Evolutionary conservation across 331 rosid species (phyloP).

Genomic region (Rosa hybrid): DNA sequence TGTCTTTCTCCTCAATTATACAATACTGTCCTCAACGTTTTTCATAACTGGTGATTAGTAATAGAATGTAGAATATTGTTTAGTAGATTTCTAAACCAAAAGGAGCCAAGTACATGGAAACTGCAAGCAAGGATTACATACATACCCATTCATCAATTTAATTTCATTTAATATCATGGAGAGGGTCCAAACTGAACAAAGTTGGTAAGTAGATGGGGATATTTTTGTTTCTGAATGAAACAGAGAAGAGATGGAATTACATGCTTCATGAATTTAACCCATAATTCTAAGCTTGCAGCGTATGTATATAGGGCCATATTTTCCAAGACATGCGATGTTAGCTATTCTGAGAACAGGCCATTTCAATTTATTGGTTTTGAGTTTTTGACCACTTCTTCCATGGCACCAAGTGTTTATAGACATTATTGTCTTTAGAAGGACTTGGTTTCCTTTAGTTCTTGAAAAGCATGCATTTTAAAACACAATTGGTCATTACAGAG

Average conservation of each 20-base stretch:
- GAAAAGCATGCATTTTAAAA: neutral
- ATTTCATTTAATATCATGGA: neutral
- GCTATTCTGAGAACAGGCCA: slow-evolving; percentile 36
- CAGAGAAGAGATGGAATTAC: slow-evolving; percentile 31
- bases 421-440: neutral
- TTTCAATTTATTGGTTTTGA: slow-evolving; percentile 16
- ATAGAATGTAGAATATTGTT: neutral
- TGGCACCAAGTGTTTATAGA: neutral
- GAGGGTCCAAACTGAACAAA: slow-evolving; percentile 14
- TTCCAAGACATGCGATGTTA: slow-evolving; percentile 72
- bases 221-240: slow-evolving; percentile 42
- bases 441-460: neutral
- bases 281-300: slow-evolving; percentile 46
- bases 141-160: neutral
- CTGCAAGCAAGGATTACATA: neutral
- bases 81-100: neutral
- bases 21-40: neutral
- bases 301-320: slow-evolving; percentile 27
- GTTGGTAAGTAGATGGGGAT: slow-evolving; percentile 14
- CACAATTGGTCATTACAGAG: no score
- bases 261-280: slow-evolving; percentile 48
- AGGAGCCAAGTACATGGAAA: neutral
- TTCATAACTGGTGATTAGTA: neutral
- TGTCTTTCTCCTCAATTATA: neutral
- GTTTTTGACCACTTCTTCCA: neutral